A percentile compares a stretch with the other conserved stretches of the same genome.
Evolutionary conservation across 345 rosid genomes (phyloP).

Genomic region (Brassica cretica): DNA sequence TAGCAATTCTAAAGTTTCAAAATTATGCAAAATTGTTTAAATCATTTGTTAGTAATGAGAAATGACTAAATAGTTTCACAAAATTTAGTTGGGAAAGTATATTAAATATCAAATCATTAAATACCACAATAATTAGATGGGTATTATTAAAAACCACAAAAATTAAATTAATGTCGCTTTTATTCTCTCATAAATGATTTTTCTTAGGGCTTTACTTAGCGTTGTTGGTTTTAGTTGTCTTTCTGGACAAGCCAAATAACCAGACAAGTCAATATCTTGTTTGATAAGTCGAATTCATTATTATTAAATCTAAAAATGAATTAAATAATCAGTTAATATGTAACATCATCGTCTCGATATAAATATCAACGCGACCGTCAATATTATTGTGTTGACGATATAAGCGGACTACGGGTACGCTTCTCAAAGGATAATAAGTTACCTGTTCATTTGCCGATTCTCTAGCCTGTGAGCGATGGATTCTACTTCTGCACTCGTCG

Average conservation of each 20-base stretch:
- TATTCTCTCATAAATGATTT: not conserved
- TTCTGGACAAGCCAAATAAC: constrained; percentile 17
- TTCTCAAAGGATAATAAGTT: not conserved
- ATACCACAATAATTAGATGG: no score
- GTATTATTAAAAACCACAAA: not conserved
- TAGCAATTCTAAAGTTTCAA: not conserved
- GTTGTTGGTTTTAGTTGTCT: constrained; percentile 3
- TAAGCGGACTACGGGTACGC: constrained; percentile 44
- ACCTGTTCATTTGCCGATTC: not conserved
- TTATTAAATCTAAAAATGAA: not conserved
- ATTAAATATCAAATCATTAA: no score
- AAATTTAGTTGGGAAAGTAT: no score
- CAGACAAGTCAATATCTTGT: constrained; percentile 27
- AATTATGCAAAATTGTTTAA: not conserved
- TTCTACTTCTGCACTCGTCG: constrained; percentile 44
- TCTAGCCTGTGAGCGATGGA: constrained; percentile 42
- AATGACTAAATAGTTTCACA: not conserved
- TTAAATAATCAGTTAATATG: not conserved
- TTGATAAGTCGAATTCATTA: constrained; percentile 25
- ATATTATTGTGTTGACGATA: not conserved
- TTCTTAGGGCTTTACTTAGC: not conserved
- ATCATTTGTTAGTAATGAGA: not conserved
- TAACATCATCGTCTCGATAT: not conserved
- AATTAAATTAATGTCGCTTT: not conserved
- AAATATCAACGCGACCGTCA: constrained; percentile 18